phyloP scores from a whole-genome alignment of 164 flowering plant species.

The Liriodendron chinense region DNA sequence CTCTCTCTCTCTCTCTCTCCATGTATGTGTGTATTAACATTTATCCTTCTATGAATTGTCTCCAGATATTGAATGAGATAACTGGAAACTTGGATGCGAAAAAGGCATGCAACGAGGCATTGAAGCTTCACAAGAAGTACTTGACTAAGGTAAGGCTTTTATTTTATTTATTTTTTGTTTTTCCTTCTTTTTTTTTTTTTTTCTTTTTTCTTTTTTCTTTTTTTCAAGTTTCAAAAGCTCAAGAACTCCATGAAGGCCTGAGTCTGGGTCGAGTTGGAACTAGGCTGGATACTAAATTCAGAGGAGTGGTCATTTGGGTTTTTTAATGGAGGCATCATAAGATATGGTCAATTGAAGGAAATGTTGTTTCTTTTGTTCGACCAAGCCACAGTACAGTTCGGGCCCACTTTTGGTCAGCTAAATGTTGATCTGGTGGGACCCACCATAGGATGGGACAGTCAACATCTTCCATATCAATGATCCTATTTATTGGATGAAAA shows the following conservation, averaged over 20 bases:
- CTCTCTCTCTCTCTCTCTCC: slow-evolving; percentile 5
- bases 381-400: not conserved
- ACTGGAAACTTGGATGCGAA: slow-evolving; percentile 76
- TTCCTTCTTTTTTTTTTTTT: too few relatives aligned
- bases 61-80: slow-evolving; percentile 70
- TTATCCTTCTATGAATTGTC: not conserved
- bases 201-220: not conserved
- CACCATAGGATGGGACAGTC: not conserved
- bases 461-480: too few relatives aligned
- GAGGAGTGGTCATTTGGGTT: too few relatives aligned
- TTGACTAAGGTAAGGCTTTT: slow-evolving; percentile 38
- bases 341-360: not conserved
- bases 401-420: not conserved
- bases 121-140: slow-evolving; percentile 77
- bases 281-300: too few relatives aligned
- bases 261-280: too few relatives aligned
- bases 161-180: too few relatives aligned
- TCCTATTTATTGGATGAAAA: not conserved
- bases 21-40: not conserved
- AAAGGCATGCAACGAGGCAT: slow-evolving; percentile 70
- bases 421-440: not conserved
- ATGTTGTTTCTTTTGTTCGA: not conserved
- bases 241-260: too few relatives aligned
- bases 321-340: too few relatives aligned
- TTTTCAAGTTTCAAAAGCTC: not conserved